Conservation (phyloP, 139 green algal genomes). For the Chlorella ohadii region DNA sequence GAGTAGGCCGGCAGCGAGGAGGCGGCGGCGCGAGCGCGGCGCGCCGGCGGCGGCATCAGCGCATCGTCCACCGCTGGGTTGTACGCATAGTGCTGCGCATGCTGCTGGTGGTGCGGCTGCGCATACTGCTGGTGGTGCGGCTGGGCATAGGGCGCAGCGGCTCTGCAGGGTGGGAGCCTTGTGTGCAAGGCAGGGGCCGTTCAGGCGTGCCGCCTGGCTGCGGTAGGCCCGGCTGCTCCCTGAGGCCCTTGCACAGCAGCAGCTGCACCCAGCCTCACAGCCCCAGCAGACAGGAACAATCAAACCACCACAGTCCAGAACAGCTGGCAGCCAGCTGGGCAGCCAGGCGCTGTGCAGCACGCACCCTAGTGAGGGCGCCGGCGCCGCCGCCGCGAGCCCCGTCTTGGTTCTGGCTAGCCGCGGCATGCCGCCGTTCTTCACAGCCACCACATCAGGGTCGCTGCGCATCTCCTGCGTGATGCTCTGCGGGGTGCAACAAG, state of each 20-base stretch:
- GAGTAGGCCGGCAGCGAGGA: no score
- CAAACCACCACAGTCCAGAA: not conserved
- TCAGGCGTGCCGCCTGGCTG: no score
- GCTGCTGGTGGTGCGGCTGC: not conserved
- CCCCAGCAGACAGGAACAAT: not conserved
- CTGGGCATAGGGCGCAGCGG: no score
- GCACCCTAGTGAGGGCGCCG: slow-evolving; percentile 23
- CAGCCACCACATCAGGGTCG: slow-evolving; percentile 31
- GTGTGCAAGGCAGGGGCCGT: no score
- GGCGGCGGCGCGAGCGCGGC: no score
- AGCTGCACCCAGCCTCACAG: no score
- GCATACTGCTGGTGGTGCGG: not conserved
- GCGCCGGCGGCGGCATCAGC: no score
- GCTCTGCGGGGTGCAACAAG: not conserved
- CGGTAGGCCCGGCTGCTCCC: no score
- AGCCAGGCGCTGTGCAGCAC: not conserved
- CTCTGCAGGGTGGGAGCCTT: no score
- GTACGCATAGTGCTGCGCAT: not conserved
- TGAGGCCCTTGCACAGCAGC: no score
- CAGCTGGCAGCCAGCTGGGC: not conserved
- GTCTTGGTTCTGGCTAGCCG: not conserved
- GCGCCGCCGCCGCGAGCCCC: not conserved
- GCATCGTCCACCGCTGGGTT: no score
- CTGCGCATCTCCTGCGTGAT: slow-evolving; percentile 26
- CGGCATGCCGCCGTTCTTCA: slow-evolving; percentile 2